These are phyloP conservation scores for Penicillium silybi DNA, from an alignment of 495 filamentous ascomycete species.

Conservation along the genomic window DNA sequence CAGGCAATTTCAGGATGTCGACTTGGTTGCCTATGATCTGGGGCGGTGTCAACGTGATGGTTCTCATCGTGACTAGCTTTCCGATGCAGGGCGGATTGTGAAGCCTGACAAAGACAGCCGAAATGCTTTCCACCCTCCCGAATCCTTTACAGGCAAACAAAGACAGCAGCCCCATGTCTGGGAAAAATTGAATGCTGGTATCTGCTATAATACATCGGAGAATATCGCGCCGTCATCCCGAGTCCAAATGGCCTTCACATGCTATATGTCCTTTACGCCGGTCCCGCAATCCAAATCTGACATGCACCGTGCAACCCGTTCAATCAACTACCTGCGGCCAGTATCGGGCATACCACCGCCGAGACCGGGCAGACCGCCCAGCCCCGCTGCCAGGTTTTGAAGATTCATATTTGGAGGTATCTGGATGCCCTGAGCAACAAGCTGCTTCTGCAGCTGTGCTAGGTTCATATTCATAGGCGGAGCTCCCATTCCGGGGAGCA, in stretches of 20 bases:
- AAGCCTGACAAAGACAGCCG: conserved; percentile 14
- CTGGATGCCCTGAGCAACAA: conserved; percentile 35
- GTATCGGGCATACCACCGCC: conserved; percentile 29
- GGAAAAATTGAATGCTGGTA: conserved; percentile 6
- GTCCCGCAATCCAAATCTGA: conserved; percentile 12
- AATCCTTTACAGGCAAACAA: neutral
- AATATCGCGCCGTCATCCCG: conserved; percentile 20
- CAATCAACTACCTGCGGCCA: conserved; percentile 31
- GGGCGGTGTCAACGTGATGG: conserved; percentile 83
- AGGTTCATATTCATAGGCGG: conserved; percentile 62
- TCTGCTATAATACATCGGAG: conserved; percentile 21
- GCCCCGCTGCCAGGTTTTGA: conserved; percentile 42
- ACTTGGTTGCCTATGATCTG: conserved; percentile 97
- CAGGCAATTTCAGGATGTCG: conserved; percentile 88
- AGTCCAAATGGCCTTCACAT: conserved; percentile 13
- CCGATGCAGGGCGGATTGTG: conserved; percentile 91
- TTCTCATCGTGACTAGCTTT: conserved; percentile 91
- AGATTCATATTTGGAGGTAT: conserved; percentile 37
- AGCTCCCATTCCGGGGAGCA: conserved; percentile 44
- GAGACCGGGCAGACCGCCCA: conserved; percentile 45
- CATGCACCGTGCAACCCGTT: conserved; percentile 9
- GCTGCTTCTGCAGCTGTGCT: conserved; percentile 58
- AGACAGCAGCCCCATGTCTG: neutral
- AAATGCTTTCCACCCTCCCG: neutral
- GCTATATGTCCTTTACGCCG: conserved; percentile 27